phyloP scores from a whole-genome alignment of 2,329 filamentous ascomycete species.

The Stagonosporopsis cucurbitacearum region DNA sequence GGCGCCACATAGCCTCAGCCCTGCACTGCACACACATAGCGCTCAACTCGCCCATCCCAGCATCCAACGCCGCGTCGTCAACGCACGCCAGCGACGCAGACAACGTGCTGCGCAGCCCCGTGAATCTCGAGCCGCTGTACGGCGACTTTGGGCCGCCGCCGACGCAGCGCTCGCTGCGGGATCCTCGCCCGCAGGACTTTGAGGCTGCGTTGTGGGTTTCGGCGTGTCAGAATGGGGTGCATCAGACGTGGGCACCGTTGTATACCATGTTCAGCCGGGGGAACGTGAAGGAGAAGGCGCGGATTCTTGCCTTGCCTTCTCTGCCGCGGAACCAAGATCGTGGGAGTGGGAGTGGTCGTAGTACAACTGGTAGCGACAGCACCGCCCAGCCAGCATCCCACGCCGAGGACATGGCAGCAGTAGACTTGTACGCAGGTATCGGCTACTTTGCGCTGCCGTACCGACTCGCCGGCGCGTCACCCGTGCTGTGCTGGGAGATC shows the following conservation, averaged over 20 bases:
- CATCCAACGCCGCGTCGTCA: constrained; percentile 8
- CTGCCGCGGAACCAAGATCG: neutral
- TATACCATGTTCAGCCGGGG: constrained; percentile 96
- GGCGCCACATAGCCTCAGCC: constrained; percentile 39
- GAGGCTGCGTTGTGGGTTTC: constrained; percentile 76
- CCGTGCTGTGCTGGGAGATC: constrained; percentile 86
- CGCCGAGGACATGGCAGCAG: constrained; percentile 38
- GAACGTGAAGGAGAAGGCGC: constrained; percentile 86
- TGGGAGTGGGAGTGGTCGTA: no score
- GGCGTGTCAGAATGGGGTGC: constrained; percentile 75
- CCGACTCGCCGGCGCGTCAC: constrained; percentile 65
- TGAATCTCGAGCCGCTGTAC: constrained; percentile 70
- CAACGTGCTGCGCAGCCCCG: constrained; percentile 78
- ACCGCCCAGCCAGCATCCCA: no score
- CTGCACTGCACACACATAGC: constrained; percentile 64
- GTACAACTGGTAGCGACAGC: no score
- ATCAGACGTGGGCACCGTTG: constrained; percentile 83
- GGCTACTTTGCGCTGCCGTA: constrained; percentile 94
- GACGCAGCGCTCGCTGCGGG: constrained; percentile 23
- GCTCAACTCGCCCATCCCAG: constrained; percentile 63
- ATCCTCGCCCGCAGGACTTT: constrained; percentile 61
- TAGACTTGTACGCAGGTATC: constrained; percentile 91
- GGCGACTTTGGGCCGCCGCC: constrained; percentile 72
- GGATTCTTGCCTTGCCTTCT: constrained; percentile 63
- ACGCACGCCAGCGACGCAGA: constrained; percentile 18